phyloP scores from a whole-genome alignment of 768 basidiomycete species.

The Collybia sordida region DNA sequence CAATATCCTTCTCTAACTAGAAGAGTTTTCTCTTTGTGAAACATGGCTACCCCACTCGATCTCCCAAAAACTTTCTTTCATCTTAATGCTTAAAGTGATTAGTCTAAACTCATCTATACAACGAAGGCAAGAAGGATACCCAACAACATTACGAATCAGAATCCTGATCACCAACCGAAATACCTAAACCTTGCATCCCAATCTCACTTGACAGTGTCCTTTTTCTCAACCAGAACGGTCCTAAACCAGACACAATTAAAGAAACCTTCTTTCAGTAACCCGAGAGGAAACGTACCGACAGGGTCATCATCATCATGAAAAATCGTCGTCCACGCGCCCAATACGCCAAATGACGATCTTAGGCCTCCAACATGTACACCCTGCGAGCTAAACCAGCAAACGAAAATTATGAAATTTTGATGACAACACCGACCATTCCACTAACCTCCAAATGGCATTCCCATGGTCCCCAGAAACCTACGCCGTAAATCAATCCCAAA shows the following conservation, averaged over 20 bases:
- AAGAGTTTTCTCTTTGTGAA: too few relatives aligned
- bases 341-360: conserved; percentile 56
- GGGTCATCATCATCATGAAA: conserved; percentile 46
- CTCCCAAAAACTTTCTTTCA: too few relatives aligned
- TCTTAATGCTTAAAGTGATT: too few relatives aligned
- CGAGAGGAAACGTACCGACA: conserved; percentile 32
- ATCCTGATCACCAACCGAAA: too few relatives aligned
- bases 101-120: too few relatives aligned
- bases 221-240: conserved; percentile 36
- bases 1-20: too few relatives aligned
- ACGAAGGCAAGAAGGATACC: too few relatives aligned
- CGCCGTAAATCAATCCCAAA: not conserved
- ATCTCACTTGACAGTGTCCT: conserved; percentile 5
- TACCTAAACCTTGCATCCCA: conserved; percentile 15
- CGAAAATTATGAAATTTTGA: not conserved
- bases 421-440: not conserved
- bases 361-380: conserved; percentile 62
- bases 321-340: conserved; percentile 51
- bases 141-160: too few relatives aligned
- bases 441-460: conserved; percentile 57
- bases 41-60: too few relatives aligned
- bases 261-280: not conserved
- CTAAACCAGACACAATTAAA: conserved; percentile 12
- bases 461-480: conserved; percentile 53
- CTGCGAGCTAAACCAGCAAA: conserved; percentile 42